Evolutionary conservation across 345 rosid genomes (phyloP).

Genomic region (Eucalyptus marginata): DNA sequence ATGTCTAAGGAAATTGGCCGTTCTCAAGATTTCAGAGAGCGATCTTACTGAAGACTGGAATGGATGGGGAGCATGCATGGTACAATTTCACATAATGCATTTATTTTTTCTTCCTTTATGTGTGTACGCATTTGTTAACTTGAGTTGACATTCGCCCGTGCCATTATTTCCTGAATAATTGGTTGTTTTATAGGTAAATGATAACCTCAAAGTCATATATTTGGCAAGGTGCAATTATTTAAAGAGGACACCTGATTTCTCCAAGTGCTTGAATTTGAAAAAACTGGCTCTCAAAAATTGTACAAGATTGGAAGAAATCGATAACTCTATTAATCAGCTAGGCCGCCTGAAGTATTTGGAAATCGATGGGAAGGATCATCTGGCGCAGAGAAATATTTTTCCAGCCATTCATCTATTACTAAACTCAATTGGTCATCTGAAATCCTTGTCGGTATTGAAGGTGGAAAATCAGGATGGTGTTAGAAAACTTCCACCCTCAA

Average conservation of each 20-base stretch:
- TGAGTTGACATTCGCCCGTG: neutral
- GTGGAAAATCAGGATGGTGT: no score
- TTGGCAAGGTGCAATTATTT: neutral
- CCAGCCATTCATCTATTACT: no score
- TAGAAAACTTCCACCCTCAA: neutral
- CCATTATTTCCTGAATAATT: neutral
- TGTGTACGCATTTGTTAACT: neutral
- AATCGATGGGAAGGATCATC: rapidly evolving
- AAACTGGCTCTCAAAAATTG: neutral
- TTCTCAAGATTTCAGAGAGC: no score
- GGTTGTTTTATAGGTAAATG: neutral
- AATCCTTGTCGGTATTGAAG: no score
- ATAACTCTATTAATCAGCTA: neutral
- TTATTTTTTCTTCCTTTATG: rapidly evolving
- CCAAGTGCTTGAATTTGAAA: neutral
- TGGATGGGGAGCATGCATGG: no score
- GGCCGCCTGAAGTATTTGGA: neutral
- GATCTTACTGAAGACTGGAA: no score
- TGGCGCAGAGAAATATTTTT: no score
- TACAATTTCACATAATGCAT: no score
- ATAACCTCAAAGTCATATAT: neutral
- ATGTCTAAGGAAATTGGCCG: no score
- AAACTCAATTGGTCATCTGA: no score
- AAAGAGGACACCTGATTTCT: neutral
- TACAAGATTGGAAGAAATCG: neutral